Base-by-base conservation (phyloP, 768 basidiomycete genomes). In the Tulasnella sp. region DNA sequence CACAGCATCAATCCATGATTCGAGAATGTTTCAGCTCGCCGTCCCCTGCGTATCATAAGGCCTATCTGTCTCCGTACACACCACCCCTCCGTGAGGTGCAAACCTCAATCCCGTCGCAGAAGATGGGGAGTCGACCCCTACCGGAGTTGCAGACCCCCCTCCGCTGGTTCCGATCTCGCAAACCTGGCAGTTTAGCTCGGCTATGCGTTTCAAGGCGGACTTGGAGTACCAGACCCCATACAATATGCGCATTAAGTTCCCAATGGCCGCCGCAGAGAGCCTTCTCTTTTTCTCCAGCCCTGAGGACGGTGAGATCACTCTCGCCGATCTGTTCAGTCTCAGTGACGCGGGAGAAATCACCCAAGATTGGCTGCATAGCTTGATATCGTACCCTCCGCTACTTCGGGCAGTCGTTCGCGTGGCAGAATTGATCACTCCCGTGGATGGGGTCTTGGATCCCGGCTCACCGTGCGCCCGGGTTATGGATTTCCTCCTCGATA, bases 1-100 rank as follows among this genome's bases (percentile, higher is more conserved):
- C 64, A 69, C 64, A 69, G 34, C n/a, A 69, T 37, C 64, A 69
- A 31, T 69, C 64, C 24, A 69, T 69, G 64, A 69, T 69, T 37
- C 64, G 64, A 37, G 64, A 69, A 12, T 69, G 64, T 14, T 69
- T 69, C 64, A 28, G 24, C 12, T 69, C 64, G 16, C 64, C 64
- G 20, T 69, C 64, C 64, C 64, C 64, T 4, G 34, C 8, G 14
- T 16, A 28, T 28, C 28, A 69, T 37, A 5, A 18, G 31, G 64
- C n/a, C 28, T 69, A 69, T 37, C 28, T 69, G 11, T 69, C 64
- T 14, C 64, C 64, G 18, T 69, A 37, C 31, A 69, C 64, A n/a
- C 60, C 60, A 28, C 64, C 64, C 64, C 16, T 20, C 6, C 31
- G 34, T 11, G 18, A 28, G 12, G 34, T 34, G 18, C 64, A 69